Conservation (phyloP, 495 filamentous ascomycete species). For the Aspergillus asperescens region DNA sequence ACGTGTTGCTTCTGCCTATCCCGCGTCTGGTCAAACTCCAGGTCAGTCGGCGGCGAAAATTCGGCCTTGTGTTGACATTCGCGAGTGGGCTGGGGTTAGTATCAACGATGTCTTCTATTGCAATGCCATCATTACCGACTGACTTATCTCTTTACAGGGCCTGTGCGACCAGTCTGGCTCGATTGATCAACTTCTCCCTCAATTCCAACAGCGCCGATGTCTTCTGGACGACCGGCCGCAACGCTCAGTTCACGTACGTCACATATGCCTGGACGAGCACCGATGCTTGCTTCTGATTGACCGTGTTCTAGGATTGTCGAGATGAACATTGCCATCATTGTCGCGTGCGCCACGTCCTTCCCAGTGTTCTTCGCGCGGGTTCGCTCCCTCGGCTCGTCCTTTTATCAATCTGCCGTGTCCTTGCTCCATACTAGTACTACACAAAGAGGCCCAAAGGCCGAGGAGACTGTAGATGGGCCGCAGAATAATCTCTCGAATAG, state of each 20-base stretch:
- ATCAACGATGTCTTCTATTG: neutral
- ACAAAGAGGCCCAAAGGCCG: neutral
- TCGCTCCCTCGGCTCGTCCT: neutral
- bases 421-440: neutral
- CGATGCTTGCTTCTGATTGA: too few species aligned
- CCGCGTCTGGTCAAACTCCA: slow-evolving; percentile 6
- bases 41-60: neutral
- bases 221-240: neutral
- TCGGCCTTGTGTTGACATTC: slow-evolving; percentile 1
- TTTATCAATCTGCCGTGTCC: neutral
- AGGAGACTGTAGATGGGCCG: too few species aligned
- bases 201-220: neutral
- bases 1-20: slow-evolving; percentile 9
- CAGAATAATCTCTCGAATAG: neutral
- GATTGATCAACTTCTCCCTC: neutral
- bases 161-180: slow-evolving; percentile 4
- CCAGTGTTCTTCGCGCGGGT: neutral
- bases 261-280: too few species aligned
- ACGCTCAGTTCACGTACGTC: slow-evolving; percentile 9
- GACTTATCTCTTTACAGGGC: neutral
- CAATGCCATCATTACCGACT: neutral
- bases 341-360: slow-evolving; percentile 3
- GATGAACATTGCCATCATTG: slow-evolving; percentile 7
- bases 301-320: slow-evolving; percentile 2
- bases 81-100: slow-evolving; percentile 5